These are phyloP conservation scores for Eucalyptus decipiens DNA, from an alignment of 345 rosid genomes.

Conservation along the genomic window DNA sequence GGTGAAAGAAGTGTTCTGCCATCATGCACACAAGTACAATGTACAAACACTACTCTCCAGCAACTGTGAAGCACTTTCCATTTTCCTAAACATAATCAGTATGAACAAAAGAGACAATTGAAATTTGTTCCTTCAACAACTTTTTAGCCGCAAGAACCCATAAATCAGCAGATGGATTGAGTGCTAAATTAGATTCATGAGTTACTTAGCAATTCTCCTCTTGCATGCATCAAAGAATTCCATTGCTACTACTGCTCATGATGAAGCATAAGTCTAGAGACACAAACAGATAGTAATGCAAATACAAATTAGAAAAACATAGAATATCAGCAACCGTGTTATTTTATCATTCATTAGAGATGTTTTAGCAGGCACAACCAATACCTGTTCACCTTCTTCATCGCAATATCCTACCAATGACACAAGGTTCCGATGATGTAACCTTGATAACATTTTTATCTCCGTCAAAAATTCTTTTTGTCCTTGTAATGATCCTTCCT, in stretches of 20 bases:
- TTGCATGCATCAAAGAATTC: neutral
- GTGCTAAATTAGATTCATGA: neutral
- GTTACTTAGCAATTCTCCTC: neutral
- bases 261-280: neutral
- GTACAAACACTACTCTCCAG: neutral
- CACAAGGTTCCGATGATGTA: conserved; percentile 85
- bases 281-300: neutral
- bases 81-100: neutral
- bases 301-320: neutral
- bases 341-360: neutral
- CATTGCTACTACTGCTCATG: neutral
- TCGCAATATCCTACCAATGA: conserved; percentile 86
- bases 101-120: neutral
- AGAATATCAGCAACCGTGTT: neutral
- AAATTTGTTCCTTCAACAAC: neutral
- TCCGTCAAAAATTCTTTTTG: conserved; percentile 84
- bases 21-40: neutral
- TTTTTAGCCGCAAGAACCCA: neutral
- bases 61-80: neutral
- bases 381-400: conserved; percentile 88
- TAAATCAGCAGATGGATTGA: neutral
- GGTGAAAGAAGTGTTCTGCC: neutral
- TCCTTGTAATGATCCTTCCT: conserved; percentile 85
- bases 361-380: neutral
- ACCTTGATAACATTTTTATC: conserved; percentile 71